Base-by-base conservation (phyloP, 805 yeast genomes). In the Kluyveromyces starmeri region DNA sequence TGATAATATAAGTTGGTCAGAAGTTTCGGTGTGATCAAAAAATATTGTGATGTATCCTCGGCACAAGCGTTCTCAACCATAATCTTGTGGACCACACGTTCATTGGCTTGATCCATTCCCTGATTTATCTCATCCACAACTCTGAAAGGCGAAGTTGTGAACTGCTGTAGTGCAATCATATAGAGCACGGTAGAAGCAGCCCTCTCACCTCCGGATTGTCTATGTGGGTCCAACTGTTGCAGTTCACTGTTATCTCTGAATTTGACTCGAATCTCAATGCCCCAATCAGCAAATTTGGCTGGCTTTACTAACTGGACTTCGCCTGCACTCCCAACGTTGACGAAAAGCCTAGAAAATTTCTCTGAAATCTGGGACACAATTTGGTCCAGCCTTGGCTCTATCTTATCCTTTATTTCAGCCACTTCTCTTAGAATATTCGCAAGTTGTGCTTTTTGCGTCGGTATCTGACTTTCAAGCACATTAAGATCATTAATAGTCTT, bases 91-190 rank as follows among this genome's bases (percentile, higher is more conserved):
- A 92, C 88, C 61, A 74, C 68, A 42, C 88, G 73, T 58, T 92
- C 98, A 51, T 92, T 92, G 40, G 73, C 73, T 9, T 94, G 82
- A 61, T 92, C 99, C 97, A 92, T 88, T 45, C 98, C 99, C 62
- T 92, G 99, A 55, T 92, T 92, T 42, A 92, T 94, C 64, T 92
- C 99, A 60, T 92, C 99, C 6, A 92, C 96, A 3, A 89, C 88
- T 51, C 97, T 67, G 51, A 92, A 85, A 7, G 98, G 97, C 0
- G 96, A 84, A 19, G 71, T 70, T 0, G 96, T 78, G 38, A 82
- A 67, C 8, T 86, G 89, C 61, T 92, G 99, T 42, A 92, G 64
- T 1, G 97, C 78, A 67, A 92, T 83, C 51, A 92, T 71, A 53
- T 82, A 92, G 34, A 88, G 72, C 2, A 89, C 89, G 0, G 97